A percentile compares a stretch with the other conserved stretches of the same genome.
These are phyloP conservation scores for Beta macrorhiza DNA, from an alignment of 179 eudicot species.

Conservation along the genomic window DNA sequence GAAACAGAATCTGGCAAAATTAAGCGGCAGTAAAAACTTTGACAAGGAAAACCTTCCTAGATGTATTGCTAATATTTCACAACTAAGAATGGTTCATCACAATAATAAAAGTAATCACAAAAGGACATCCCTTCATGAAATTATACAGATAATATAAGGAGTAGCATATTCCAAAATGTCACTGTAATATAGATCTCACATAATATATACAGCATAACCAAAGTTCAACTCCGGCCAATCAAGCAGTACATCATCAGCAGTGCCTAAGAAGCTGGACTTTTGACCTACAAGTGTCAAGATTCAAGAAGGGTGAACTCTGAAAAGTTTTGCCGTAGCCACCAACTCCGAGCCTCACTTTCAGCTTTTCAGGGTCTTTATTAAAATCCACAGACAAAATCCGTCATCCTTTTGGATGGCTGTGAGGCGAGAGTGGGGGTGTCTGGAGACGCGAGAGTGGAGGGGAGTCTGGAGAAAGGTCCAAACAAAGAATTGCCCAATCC, in stretches of 20 bases:
- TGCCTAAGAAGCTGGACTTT: neutral
- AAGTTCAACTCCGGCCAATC: neutral
- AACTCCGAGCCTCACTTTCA: neutral
- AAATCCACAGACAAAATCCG: neutral
- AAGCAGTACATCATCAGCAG: neutral
- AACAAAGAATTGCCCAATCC: neutral
- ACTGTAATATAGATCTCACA: neutral
- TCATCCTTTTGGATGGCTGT: neutral
- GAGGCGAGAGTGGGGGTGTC: neutral
- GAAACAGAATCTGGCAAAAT: neutral
- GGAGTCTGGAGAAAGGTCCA: neutral
- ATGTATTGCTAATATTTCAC: neutral
- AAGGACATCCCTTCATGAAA: neutral
- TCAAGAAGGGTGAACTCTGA: neutral
- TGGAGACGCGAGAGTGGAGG: too few relatives aligned
- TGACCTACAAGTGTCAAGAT: too few relatives aligned
- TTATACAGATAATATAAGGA: neutral
- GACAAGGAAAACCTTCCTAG: neutral
- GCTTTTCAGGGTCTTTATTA: neutral
- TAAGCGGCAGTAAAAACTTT: neutral
- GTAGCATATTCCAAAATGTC: neutral
- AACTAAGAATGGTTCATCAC: neutral
- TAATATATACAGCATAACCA: neutral
- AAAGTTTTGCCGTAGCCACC: neutral
- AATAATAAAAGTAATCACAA: neutral